Evolutionary conservation across 2,329 filamentous ascomycete species (phyloP), one percentile per base, ranked within the genome.

Genomic region (Ophiostoma sp.): DNA sequence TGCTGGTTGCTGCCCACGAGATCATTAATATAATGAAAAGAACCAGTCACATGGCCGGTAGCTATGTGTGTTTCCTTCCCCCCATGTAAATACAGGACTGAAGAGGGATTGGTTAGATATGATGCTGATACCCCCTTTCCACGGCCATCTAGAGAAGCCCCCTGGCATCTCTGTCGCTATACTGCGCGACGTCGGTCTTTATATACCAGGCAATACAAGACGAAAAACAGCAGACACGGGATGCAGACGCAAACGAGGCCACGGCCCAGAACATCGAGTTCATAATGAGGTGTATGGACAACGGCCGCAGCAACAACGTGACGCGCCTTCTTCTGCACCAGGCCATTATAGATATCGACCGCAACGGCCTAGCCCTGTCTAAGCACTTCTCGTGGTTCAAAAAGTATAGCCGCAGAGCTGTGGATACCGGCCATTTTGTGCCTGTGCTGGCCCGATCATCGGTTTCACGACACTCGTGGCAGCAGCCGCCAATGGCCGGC

Each of bases 251-350:
- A 2, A 55, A 45, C 7, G 63, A 80, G 73, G 84, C 83, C 73
- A 86, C 83, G 4, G 68, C 68, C 5, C 66, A 80, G 73, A 84
- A 84, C 65, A 81, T 97, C 5, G 88, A 94, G 74, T 92, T 94
- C 72, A 81, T 97, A 52, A 79, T 97, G 4, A 83, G 85, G 18
- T 90, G 90, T 4, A 93, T 97, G 86, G 87, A 91, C 66, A 86
- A 87, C 70, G 89, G 90, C 66, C 84, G 85, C 49, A 86, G 87
- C 67, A 93, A 95, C 74, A 82, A 87, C 1, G 84, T 97, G 42
- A 93, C 92, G 0, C 87, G 89, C 62, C 91, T 91, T 0, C 97
- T 97, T 75, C 80, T 96, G n/a, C 87, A 89, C 11, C 93, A 97
- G 75, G 81, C 94, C 0, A 86, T 93, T 69, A 82, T 93, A n/a